Conservation (phyloP, 2,329 filamentous ascomycete genomes). For the Blumeriella jaapii region DNA sequence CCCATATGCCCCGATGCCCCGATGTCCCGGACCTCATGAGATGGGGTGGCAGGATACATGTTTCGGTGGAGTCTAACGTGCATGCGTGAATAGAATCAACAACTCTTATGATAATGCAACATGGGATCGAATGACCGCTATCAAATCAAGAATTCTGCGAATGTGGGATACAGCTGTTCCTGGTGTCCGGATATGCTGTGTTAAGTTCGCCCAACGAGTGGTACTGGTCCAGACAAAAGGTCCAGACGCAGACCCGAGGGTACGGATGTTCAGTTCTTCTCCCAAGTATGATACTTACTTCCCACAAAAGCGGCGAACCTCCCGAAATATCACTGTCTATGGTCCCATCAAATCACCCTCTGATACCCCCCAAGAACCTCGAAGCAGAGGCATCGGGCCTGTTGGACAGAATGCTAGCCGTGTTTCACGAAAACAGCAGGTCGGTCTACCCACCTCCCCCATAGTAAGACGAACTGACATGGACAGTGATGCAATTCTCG, state of each 20-base stretch:
- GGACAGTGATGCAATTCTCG: conserved; percentile 67
- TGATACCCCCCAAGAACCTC: conserved; percentile 68
- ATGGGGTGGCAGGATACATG: neutral
- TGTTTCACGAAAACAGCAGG: conserved; percentile 80
- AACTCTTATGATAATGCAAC: conserved; percentile 69
- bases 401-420: conserved; percentile 73
- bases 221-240: conserved; percentile 87
- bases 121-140: conserved; percentile 80
- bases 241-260: conserved; percentile 67
- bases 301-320: conserved; percentile 52
- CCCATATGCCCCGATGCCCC: too few relatives aligned
- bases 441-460: conserved; percentile 33
- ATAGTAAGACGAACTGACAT: conserved; percentile 29
- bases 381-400: conserved; percentile 90
- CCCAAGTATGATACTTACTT: conserved; percentile 10
- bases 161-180: conserved; percentile 74
- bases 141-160: conserved; percentile 79
- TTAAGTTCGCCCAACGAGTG: conserved; percentile 93
- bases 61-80: conserved; percentile 21
- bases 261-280: conserved; percentile 35
- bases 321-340: conserved; percentile 80
- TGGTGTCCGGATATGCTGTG: conserved; percentile 80
- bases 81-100: conserved; percentile 52
- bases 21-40: neutral
- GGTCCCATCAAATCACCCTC: conserved; percentile 69